Conservation (phyloP, 345 rosid species). For the Sonneratia alba region DNA sequence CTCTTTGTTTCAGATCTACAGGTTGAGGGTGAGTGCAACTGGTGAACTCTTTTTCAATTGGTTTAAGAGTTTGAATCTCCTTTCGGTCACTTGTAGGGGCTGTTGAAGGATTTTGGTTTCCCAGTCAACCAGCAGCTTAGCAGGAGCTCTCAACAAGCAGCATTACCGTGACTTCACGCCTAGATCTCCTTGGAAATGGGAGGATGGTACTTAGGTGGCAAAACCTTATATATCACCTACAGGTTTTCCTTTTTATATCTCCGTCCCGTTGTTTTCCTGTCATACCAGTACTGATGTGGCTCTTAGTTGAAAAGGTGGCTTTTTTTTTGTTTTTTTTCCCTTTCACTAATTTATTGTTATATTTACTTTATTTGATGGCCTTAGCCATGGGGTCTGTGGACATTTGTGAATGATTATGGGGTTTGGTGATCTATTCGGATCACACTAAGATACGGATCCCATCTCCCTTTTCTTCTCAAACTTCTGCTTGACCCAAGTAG, state of each 20-base stretch:
- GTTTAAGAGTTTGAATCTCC: not conserved
- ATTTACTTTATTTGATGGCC: too few relatives aligned
- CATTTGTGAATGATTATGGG: too few relatives aligned
- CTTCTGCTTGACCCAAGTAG: too few relatives aligned
- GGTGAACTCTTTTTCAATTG: conserved; percentile 1
- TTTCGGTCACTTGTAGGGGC: conserved; percentile 39
- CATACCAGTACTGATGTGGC: not conserved
- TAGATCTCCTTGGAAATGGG: not conserved
- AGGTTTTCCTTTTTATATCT: not conserved
- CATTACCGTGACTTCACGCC: conserved; percentile 11
- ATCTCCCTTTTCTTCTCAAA: too few relatives aligned
- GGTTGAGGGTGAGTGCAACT: not conserved
- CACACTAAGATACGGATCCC: too few relatives aligned
- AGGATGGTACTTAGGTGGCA: not conserved
- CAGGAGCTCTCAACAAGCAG: conserved; percentile 5
- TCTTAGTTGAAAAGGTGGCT: not conserved
- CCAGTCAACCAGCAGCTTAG: conserved; percentile 19
- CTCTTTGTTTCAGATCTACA: not conserved
- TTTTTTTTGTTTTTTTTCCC: not conserved
- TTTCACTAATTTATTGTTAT: too few relatives aligned
- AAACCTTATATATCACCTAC: not conserved
- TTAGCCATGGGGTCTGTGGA: not conserved
- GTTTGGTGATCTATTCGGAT: conserved; percentile 2
- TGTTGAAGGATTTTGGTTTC: conserved; percentile 53
- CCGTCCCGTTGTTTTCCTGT: not conserved